A percentile compares a stretch with the other conserved stretches of the same genome.
Evolutionary conservation across 2,329 filamentous ascomycete species (phyloP).

Genomic region (Sclerotinia nivalis): DNA sequence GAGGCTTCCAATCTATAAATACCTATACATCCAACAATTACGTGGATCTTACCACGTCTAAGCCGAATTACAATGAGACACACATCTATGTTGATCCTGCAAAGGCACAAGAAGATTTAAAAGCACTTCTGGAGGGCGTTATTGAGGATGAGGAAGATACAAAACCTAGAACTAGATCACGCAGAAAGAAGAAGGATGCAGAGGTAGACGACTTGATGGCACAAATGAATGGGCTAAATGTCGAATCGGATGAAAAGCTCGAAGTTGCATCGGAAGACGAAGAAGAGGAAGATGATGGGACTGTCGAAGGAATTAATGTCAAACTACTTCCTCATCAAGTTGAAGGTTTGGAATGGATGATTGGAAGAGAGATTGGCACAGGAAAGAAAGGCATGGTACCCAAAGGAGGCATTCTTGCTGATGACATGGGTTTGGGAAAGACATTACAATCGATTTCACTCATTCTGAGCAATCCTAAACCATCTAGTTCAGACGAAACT

Average conservation of each 20-base stretch:
- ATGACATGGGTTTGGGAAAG: slow-evolving; percentile 97
- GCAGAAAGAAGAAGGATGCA: slow-evolving; percentile 43
- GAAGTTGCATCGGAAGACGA: slow-evolving; percentile 45
- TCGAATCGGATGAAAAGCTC: slow-evolving; percentile 45
- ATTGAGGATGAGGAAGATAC: slow-evolving; percentile 66
- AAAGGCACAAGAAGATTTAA: slow-evolving; percentile 74
- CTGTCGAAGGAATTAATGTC: slow-evolving; percentile 79
- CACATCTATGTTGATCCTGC: slow-evolving; percentile 55
- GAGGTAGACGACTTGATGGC: slow-evolving; percentile 39
- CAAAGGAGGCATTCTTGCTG: slow-evolving; percentile 91
- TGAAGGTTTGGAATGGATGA: slow-evolving; percentile 94
- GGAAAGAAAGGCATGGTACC: slow-evolving; percentile 80
- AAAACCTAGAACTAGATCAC: slow-evolving; percentile 42
- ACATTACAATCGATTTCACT: slow-evolving; percentile 91
- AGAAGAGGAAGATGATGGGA: slow-evolving; percentile 59
- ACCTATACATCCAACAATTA: slow-evolving; percentile 33
- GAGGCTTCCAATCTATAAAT: slow-evolving; percentile 38
- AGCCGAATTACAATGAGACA: slow-evolving; percentile 33
- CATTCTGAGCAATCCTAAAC: slow-evolving; percentile 79
- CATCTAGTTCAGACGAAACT: slow-evolving; percentile 55
- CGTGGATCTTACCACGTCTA: slow-evolving; percentile 38
- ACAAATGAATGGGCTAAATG: slow-evolving; percentile 45
- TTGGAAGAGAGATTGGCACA: slow-evolving; percentile 81
- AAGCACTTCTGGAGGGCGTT: slow-evolving; percentile 77
- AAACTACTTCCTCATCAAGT: slow-evolving; percentile 91